phyloP scores from a whole-genome alignment of 2,329 filamentous ascomycete genomes.

The Xylaria sp. region DNA sequence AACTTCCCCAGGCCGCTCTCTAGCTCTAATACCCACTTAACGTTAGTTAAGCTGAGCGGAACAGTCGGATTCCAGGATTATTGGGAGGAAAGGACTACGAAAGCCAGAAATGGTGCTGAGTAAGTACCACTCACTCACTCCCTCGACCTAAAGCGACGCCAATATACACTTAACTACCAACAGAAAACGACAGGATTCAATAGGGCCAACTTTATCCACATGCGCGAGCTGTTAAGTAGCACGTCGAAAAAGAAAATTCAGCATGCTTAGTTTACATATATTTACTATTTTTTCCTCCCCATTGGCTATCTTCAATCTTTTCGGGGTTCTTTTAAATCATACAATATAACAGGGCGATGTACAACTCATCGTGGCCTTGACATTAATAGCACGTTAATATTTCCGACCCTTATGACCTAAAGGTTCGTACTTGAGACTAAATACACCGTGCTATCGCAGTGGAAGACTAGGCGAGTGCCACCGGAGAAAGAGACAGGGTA shows the following conservation, averaged over 20 bases:
- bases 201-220: background rate
- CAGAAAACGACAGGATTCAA: background rate
- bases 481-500: background rate
- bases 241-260: background rate
- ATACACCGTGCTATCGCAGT: background rate
- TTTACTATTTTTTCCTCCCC: background rate
- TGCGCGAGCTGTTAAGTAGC: background rate
- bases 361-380: background rate
- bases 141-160: background rate
- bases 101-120: conserved; percentile 15
- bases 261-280: background rate
- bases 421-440: background rate
- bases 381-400: too few species aligned
- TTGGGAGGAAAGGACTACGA: background rate
- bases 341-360: background rate
- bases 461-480: background rate
- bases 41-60: conserved; percentile 4
- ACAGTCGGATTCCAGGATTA: conserved; percentile 3
- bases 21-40: background rate
- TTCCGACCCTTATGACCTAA: background rate
- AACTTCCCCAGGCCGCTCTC: background rate
- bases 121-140: conserved; percentile 9
- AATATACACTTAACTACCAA: background rate
- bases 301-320: background rate
- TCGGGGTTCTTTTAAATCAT: too few species aligned